Evolutionary conservation across 129 eudicot genomes (phyloP).

Genomic region (Deinandra increscens): DNA sequence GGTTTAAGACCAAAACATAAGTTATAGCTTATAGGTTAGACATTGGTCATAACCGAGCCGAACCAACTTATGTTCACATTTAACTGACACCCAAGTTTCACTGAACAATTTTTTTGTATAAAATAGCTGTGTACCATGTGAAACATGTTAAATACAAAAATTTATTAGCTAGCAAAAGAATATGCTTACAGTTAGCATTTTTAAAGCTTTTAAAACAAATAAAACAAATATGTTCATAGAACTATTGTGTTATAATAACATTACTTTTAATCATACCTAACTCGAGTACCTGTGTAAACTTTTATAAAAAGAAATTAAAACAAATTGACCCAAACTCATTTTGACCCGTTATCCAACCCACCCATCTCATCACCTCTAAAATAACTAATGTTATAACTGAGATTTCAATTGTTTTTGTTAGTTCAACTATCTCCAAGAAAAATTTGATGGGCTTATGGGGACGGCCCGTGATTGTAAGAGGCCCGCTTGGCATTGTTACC

Average conservation of each 20-base stretch:
- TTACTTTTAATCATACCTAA: background rate
- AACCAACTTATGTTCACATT: background rate
- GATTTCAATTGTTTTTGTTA: background rate
- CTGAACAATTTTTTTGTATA: background rate
- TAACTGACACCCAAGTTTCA: background rate
- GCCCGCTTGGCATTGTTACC: slow-evolving; percentile 52
- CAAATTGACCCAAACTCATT: background rate
- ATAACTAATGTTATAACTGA: background rate
- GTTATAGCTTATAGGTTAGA: too few relatives aligned
- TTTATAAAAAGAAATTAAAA: too few relatives aligned
- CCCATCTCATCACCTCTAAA: background rate
- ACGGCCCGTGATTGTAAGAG: slow-evolving; percentile 41
- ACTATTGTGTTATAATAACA: too few relatives aligned
- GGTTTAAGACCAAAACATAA: too few relatives aligned
- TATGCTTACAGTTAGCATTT: too few relatives aligned
- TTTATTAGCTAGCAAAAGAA: too few relatives aligned
- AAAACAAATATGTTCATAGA: background rate
- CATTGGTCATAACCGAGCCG: too few relatives aligned
- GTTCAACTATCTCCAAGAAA: slow-evolving; percentile 20
- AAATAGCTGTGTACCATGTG: background rate
- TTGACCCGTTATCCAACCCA: background rate
- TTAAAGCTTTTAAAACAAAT: background rate
- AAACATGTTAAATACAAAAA: background rate
- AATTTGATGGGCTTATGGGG: slow-evolving; percentile 27
- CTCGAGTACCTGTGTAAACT: too few relatives aligned